These are phyloP conservation scores for Scenedesmus sp. DNA, from an alignment of 163 green algal genomes.

Conservation along the genomic window DNA sequence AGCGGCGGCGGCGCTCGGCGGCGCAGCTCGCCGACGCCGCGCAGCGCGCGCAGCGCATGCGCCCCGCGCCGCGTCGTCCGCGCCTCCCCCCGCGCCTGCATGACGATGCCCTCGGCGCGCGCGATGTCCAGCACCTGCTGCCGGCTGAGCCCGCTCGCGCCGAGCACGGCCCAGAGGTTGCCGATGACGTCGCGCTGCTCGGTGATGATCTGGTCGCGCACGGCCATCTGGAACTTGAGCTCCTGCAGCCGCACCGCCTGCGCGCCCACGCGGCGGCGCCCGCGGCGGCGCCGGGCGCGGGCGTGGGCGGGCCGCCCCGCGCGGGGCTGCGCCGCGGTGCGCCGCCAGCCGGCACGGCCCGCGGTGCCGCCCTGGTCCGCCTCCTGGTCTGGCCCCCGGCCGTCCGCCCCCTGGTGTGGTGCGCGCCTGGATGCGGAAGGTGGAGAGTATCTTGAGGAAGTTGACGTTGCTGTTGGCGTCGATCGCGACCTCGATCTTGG, in stretches of 20 bases:
- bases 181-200: conserved; percentile 77
- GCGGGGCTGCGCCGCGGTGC: neutral
- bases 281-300: no score
- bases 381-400: no score
- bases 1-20: no score
- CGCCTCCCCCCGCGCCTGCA: conserved; percentile 2
- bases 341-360: neutral
- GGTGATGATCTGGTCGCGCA: conserved; percentile 80
- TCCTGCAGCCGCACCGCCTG: conserved; percentile 69
- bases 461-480: conserved; percentile 60
- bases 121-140: conserved; percentile 49
- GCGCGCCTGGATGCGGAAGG: conserved; percentile 63
- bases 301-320: no score
- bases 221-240: conserved; percentile 80
- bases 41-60: no score
- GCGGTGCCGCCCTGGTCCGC: no score
- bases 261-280: neutral
- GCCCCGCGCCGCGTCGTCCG: no score
- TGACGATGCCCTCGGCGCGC: conserved; percentile 15
- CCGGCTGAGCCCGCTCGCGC: conserved; percentile 59
- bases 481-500: conserved; percentile 46
- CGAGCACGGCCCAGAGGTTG: conserved; percentile 76
- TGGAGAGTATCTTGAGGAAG: conserved; percentile 76
- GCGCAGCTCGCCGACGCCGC: no score
- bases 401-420: no score